Percentiles rank a stretch among this genome's conserved stretches.
Evolutionary conservation across 352 stramenopile species (phyloP).

Genomic region (Phytophthora sp.): DNA sequence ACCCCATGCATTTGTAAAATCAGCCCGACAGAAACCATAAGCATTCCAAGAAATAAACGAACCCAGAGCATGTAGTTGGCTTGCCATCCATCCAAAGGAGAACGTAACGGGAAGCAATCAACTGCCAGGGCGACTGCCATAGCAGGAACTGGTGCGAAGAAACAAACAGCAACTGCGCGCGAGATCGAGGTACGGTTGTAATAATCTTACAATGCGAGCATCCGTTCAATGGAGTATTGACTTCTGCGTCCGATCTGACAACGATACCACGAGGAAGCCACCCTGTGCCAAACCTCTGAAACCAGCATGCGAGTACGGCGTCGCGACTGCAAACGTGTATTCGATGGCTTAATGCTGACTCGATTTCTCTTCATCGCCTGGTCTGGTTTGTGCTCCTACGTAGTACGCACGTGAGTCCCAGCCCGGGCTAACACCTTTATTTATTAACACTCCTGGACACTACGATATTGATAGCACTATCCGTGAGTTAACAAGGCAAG

Average conservation of each 20-base stretch:
- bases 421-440: too few relatives aligned
- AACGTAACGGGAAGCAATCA: background rate
- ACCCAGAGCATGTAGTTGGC: background rate
- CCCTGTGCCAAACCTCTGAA: background rate
- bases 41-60: background rate
- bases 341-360: too few relatives aligned
- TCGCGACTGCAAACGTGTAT: too few relatives aligned
- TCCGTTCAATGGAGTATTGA: constrained; percentile 1
- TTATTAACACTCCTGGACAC: too few relatives aligned
- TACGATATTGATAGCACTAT: too few relatives aligned
- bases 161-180: background rate
- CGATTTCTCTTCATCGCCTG: too few relatives aligned
- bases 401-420: too few relatives aligned
- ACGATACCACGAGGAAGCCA: background rate
- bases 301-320: background rate
- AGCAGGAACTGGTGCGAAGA: background rate
- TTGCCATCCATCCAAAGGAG: background rate
- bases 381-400: too few relatives aligned
- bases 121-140: background rate
- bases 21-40: background rate
- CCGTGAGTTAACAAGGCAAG: too few relatives aligned
- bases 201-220: background rate
- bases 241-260: background rate
- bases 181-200: background rate
- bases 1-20: background rate